phyloP scores from a whole-genome alignment of 2,329 filamentous ascomycete genomes.

The Oidium heveae region DNA sequence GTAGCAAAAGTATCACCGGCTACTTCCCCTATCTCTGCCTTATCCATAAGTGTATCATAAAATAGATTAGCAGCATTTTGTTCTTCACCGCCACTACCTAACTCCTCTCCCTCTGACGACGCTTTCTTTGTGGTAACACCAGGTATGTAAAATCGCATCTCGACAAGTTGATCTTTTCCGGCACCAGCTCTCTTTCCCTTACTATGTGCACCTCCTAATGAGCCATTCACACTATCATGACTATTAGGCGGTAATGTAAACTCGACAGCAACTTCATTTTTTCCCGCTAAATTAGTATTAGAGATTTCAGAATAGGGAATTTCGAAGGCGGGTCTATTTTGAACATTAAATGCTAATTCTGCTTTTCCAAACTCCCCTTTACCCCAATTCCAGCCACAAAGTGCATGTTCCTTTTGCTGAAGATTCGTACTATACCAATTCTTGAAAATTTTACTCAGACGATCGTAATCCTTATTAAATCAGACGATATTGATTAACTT shows the following conservation, averaged over 20 bases:
- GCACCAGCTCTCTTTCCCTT: slow-evolving; percentile 77
- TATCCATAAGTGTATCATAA: slow-evolving; percentile 93
- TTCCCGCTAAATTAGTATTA: slow-evolving; percentile 90
- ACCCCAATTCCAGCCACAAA: slow-evolving; percentile 98
- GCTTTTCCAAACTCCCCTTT: slow-evolving; percentile 93
- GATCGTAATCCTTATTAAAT: slow-evolving; percentile 49
- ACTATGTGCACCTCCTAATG: slow-evolving; percentile 44
- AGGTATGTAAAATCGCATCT: slow-evolving; percentile 98
- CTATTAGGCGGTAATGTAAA: slow-evolving; percentile 55
- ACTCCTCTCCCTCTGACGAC: slow-evolving; percentile 35
- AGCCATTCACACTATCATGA: slow-evolving; percentile 45
- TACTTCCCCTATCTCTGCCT: slow-evolving; percentile 95
- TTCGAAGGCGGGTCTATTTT: slow-evolving; percentile 89
- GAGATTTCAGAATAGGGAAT: slow-evolving; percentile 92
- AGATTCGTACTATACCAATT: slow-evolving; percentile 91
- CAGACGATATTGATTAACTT: slow-evolving; percentile 2
- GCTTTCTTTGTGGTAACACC: slow-evolving; percentile 65
- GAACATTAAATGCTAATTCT: slow-evolving; percentile 87
- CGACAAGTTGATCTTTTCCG: slow-evolving; percentile 76
- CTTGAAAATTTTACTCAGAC: slow-evolving; percentile 80
- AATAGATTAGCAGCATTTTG: slow-evolving; percentile 94
- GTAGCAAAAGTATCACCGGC: slow-evolving; percentile 97
- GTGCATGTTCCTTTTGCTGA: slow-evolving; percentile 77
- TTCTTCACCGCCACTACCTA: slow-evolving; percentile 41
- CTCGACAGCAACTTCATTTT: slow-evolving; percentile 92